Evolutionary conservation across 306 rosid species (phyloP).

Genomic region (Pterocarpus macrocarpus): DNA sequence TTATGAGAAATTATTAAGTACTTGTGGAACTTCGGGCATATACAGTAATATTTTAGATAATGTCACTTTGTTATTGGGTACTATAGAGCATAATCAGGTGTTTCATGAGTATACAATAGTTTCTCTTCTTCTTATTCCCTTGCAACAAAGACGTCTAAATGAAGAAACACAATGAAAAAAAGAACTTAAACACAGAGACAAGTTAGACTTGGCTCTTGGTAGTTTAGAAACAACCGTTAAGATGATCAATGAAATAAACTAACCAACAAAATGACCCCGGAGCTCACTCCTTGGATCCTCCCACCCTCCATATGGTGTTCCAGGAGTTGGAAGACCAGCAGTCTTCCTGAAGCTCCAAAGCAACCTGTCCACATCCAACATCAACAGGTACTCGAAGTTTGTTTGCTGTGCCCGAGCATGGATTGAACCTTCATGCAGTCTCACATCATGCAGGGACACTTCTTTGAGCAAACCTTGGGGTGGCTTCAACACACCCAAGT

Average conservation of each 20-base stretch:
- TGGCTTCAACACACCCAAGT: constrained; percentile 28
- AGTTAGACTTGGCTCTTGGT: too few relatives aligned
- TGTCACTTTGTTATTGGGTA: too few relatives aligned
- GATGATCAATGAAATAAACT: background rate
- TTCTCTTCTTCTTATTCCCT: background rate
- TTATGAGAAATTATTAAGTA: too few relatives aligned
- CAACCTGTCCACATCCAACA: constrained; percentile 74
- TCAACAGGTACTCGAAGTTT: constrained; percentile 71
- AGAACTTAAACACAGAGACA: too few relatives aligned
- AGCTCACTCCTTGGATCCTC: constrained; percentile 65
- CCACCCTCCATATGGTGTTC: constrained; percentile 71
- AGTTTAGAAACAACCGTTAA: too few relatives aligned
- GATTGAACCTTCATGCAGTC: constrained; percentile 60
- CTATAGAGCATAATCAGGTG: too few relatives aligned
- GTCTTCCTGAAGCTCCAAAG: constrained; percentile 79
- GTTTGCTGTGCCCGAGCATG: constrained; percentile 74
- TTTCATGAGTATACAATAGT: too few relatives aligned
- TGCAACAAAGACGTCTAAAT: background rate
- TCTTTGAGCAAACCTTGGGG: constrained; percentile 64
- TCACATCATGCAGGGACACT: constrained; percentile 68
- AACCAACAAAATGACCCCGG: constrained; percentile 90
- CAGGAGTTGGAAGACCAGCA: constrained; percentile 73
- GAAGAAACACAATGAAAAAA: background rate
- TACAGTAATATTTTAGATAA: too few relatives aligned
- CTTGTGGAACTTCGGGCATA: too few relatives aligned